Evolutionary conservation across 148 eudicot genomes (phyloP), one percentile per base, ranked within the genome.

Genomic region (Cornus kousa): DNA sequence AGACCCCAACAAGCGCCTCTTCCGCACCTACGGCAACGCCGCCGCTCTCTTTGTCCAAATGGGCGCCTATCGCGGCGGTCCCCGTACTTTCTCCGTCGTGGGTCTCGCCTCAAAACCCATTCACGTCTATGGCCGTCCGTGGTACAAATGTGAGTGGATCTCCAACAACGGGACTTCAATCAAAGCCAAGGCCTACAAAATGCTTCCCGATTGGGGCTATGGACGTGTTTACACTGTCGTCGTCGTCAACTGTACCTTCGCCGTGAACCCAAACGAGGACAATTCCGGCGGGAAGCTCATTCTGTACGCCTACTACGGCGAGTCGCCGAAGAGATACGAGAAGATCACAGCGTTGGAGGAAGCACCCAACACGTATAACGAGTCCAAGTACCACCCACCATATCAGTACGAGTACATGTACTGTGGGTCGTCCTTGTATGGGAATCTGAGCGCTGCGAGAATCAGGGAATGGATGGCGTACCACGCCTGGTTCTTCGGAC

Each of bases 191-290:
- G 84, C 89, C 57, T 74, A 40, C 69, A 89, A 88, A 11, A 85
- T 87, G 72, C 91, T 90, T 24, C 93, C 91, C 9, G 93, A 90
- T 46, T 90, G 93, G 93, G 93, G 93, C 22, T 90, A 88, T 81
- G 93, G 93, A 24, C 82, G 90, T 4, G 86, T 88, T 28, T 90
- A 88, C 83, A 88, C 91, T 0, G 89, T 87, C 39, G 93, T 90
- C 0, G 87, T 90, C 2, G 88, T 90, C n/a, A 90, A 85, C 68
- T 90, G 91, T 80, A 85, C 86, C 2, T 90, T 90, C 59, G 2
- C 76, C 0, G 40, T 60, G 0, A 86, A 85, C 67, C 86, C 89
- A 0, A 86, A 84, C 71, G 43, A 23, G 5, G 68, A 72, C 35
- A 85, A 83, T 31, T 24, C 79, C 43, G 90, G 93, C n/a, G 93